A percentile compares a stretch with the other conserved stretches of the same genome.
Evolutionary conservation across 192 early-diverging fungal species (phyloP).

Genomic region (Fimicolochytrium jonesii): DNA sequence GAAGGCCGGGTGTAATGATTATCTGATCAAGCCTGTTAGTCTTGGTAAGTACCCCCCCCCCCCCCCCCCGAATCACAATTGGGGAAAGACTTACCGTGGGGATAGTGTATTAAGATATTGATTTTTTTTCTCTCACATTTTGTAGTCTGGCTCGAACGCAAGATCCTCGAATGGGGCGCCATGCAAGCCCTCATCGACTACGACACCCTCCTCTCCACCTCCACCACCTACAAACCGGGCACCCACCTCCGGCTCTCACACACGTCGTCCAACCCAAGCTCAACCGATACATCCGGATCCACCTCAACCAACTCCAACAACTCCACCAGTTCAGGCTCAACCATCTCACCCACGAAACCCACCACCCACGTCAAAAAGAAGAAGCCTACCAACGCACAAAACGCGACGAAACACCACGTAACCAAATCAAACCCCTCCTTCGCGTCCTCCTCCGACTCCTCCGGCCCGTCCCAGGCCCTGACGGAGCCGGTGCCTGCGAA

Average conservation of each 20-base stretch:
- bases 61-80: too few species aligned
- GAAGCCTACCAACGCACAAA: not conserved
- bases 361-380: too few species aligned
- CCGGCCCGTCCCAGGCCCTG: not conserved
- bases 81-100: too few species aligned
- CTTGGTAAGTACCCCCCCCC: slow-evolving; percentile 50
- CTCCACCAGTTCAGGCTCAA: not conserved
- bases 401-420: not conserved
- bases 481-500: not conserved
- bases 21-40: slow-evolving; percentile 82
- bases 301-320: not conserved
- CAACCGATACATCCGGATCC: not conserved
- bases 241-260: not conserved
- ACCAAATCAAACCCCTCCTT: not conserved
- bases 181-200: slow-evolving; percentile 91
- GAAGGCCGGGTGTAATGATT: slow-evolving; percentile 86
- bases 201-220: slow-evolving; percentile 41
- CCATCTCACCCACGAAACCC: not conserved
- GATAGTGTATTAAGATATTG: not conserved
- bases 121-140: not conserved
- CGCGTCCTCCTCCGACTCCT: not conserved
- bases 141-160: slow-evolving; percentile 70
- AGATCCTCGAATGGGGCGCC: slow-evolving; percentile 88
- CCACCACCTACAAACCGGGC: not conserved
- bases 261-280: not conserved